phyloP scores from a whole-genome alignment of 345 rosid species.

The Pistacia integerrima region DNA sequence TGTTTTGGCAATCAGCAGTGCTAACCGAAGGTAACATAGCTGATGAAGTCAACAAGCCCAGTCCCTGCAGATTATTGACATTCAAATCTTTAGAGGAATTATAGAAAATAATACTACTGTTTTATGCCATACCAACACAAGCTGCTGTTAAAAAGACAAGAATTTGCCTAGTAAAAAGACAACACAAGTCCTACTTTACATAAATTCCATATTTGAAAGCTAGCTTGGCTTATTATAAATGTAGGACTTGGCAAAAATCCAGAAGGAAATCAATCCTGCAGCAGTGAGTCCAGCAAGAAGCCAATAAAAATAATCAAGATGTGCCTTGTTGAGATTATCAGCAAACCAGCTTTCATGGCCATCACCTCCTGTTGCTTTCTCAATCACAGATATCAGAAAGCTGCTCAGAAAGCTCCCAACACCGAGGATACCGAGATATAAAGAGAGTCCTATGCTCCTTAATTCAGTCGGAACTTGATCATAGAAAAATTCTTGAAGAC shows the following conservation, averaged over 20 bases:
- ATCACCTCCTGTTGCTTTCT: slow-evolving; percentile 39
- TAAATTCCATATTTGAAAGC: too few species aligned
- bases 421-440: slow-evolving; percentile 60
- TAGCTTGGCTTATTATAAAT: slow-evolving; percentile 19
- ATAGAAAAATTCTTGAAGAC: slow-evolving; percentile 67
- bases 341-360: slow-evolving; percentile 55
- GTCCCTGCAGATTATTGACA: too few species aligned
- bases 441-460: slow-evolving; percentile 57
- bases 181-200: too few species aligned
- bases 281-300: slow-evolving; percentile 47
- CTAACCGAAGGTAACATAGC: too few species aligned
- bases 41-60: too few species aligned
- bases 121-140: too few species aligned
- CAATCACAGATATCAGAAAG: slow-evolving; percentile 53
- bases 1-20: too few species aligned
- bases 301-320: slow-evolving; percentile 62
- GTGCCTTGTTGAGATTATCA: slow-evolving; percentile 51
- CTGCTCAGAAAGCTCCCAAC: slow-evolving; percentile 59
- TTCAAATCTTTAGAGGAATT: too few species aligned
- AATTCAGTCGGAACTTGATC: slow-evolving; percentile 58
- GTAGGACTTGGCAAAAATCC: slow-evolving; percentile 46
- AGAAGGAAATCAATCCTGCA: slow-evolving; percentile 37
- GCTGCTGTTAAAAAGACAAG: too few species aligned
- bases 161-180: too few species aligned
- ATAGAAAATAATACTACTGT: too few species aligned